These are phyloP conservation scores for Pichia sp. DNA, from an alignment of 1,139 yeast genomes.

Conservation along the genomic window DNA sequence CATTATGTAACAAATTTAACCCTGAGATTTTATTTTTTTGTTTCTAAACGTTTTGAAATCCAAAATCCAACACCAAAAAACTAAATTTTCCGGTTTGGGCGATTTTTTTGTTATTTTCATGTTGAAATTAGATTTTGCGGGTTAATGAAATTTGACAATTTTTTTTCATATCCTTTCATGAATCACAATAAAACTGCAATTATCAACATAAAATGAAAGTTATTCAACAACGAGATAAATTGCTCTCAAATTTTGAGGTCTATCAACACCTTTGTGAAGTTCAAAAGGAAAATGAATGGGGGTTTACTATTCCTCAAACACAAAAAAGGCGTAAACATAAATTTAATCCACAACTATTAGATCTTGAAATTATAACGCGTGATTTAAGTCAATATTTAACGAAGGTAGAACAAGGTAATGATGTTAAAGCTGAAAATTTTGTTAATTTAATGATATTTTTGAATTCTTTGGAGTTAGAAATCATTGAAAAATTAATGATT, in stretches of 20 bases:
- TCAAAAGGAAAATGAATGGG: constrained; percentile 43
- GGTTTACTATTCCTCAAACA: constrained; percentile 31
- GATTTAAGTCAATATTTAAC: constrained; percentile 41
- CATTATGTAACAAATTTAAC: not conserved
- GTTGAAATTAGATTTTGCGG: not conserved
- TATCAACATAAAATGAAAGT: constrained; percentile 29
- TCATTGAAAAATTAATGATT: constrained; percentile 79
- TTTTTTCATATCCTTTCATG: not conserved
- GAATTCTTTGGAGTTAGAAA: constrained; percentile 56
- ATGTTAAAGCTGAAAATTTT: constrained; percentile 36
- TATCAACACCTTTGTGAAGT: constrained; percentile 49
- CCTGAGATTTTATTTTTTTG: too few species aligned
- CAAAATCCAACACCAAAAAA: too few species aligned
- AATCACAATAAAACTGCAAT: not conserved
- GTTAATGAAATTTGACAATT: not conserved
- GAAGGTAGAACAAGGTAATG: constrained; percentile 26
- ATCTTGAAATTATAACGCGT: constrained; percentile 62
- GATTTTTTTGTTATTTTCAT: not conserved
- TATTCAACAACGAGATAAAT: constrained; percentile 47
- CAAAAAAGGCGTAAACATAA: constrained; percentile 23
- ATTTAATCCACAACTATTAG: constrained; percentile 37
- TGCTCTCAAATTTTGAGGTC: constrained; percentile 72
- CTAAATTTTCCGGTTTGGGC: not conserved
- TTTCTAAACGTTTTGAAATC: too few species aligned
- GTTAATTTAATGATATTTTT: constrained; percentile 46